Evolutionary conservation across 2,329 filamentous ascomycete species (phyloP).

Genomic region (Phaeomoniella chlamydospora): DNA sequence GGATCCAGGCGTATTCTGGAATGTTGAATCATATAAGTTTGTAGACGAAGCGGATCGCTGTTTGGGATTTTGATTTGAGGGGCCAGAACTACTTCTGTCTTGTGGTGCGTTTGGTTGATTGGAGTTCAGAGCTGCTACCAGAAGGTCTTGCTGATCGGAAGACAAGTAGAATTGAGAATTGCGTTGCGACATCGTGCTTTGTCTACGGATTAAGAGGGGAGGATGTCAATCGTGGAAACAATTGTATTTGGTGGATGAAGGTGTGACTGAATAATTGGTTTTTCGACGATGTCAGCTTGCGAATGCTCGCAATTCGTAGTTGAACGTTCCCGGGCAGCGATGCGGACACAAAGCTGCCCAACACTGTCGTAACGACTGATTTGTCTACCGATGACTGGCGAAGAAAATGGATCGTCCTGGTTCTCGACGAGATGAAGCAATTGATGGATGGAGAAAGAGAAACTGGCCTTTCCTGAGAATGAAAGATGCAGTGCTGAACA

Average conservation of each 20-base stretch:
- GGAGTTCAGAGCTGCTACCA: conserved; percentile 63
- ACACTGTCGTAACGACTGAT: neutral
- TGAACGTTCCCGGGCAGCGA: conserved; percentile 1
- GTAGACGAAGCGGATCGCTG: conserved; percentile 1
- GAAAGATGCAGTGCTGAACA: too few relatives aligned
- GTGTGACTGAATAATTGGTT: too few relatives aligned
- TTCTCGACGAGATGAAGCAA: too few relatives aligned
- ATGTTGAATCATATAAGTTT: conserved; percentile 16
- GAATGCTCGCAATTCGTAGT: too few relatives aligned
- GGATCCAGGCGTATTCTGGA: conserved; percentile 23
- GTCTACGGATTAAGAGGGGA: too few relatives aligned
- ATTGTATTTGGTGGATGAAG: too few relatives aligned
- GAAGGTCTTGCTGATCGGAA: conserved; percentile 60
- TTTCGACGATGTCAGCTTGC: too few relatives aligned
- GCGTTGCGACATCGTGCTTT: conserved; percentile 23
- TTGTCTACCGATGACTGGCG: too few relatives aligned
- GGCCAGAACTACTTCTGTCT: conserved; percentile 3
- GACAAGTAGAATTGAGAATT: conserved; percentile 49
- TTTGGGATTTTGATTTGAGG: conserved; percentile 1
- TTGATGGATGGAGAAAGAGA: too few relatives aligned
- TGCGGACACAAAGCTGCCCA: neutral
- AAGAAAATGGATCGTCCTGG: too few relatives aligned
- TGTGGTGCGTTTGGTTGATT: conserved; percentile 36
- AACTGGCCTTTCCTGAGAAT: too few relatives aligned
- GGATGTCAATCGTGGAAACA: too few relatives aligned